Conservation (phyloP, 2,329 filamentous ascomycete genomes). For the Colletotrichum karsti region DNA sequence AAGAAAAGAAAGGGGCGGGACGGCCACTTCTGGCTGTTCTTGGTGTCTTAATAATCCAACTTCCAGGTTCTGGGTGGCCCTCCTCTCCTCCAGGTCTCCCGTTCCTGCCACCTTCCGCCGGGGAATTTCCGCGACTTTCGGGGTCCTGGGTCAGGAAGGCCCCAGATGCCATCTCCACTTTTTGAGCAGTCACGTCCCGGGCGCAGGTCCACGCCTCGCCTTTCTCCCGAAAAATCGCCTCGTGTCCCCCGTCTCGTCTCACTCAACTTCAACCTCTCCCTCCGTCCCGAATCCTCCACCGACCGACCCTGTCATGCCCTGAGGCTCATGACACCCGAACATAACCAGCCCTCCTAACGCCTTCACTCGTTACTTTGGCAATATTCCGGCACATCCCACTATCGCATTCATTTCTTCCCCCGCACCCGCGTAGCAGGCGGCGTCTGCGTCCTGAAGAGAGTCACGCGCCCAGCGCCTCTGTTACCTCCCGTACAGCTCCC, state of each 20-base stretch:
- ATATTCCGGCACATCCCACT: not conserved
- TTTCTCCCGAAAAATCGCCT: slow-evolving; percentile 28
- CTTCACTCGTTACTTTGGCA: not conserved
- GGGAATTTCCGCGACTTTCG: slow-evolving; percentile 15
- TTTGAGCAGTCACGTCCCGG: slow-evolving; percentile 22
- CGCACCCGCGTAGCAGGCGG: not conserved
- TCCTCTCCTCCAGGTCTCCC: not conserved
- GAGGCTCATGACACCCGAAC: not conserved
- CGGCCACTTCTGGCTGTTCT: not conserved
- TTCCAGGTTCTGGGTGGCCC: not conserved
- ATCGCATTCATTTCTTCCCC: not conserved
- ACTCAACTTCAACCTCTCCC: slow-evolving; percentile 14
- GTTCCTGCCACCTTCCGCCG: not conserved
- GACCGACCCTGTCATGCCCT: not conserved
- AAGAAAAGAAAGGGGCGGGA: not conserved
- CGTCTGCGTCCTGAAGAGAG: not conserved
- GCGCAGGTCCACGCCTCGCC: slow-evolving; percentile 20
- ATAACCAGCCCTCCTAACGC: not conserved
- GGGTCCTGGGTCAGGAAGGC: slow-evolving; percentile 23
- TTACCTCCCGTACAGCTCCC: too few relatives aligned
- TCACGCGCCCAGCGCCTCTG: slow-evolving; percentile 8
- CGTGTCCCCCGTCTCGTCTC: slow-evolving; percentile 25
- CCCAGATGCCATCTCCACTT: slow-evolving; percentile 7
- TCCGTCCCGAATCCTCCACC: slow-evolving; percentile 17
- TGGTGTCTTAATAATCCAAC: not conserved